Conservation (phyloP, 2,329 filamentous ascomycete genomes). For the Paramyrothecium sp. region DNA sequence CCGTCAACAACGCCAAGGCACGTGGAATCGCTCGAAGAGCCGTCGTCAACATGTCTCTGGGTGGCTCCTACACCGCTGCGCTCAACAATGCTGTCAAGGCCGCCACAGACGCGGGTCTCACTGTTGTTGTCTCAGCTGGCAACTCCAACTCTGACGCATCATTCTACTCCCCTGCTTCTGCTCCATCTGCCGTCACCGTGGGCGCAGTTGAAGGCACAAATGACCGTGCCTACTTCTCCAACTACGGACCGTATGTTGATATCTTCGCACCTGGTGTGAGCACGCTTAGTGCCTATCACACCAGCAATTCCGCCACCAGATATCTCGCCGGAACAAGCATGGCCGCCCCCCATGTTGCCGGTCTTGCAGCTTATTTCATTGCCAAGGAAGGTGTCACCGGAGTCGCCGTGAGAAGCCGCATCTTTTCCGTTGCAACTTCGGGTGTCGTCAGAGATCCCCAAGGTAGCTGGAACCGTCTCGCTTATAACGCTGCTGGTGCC, state of each 20-base stretch:
- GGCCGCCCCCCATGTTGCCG: constrained; percentile 59
- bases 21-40: neutral
- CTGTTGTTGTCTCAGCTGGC: neutral
- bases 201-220: neutral
- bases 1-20: constrained; percentile 25
- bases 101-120: neutral
- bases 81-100: neutral
- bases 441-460: neutral
- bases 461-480: neutral
- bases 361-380: constrained; percentile 62
- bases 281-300: neutral
- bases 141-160: neutral
- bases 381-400: constrained; percentile 7
- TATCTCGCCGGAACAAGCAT: constrained; percentile 13
- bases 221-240: neutral
- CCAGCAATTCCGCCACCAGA: neutral
- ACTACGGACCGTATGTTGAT: neutral
- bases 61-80: constrained; percentile 4
- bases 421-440: constrained; percentile 1
- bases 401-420: constrained; percentile 8
- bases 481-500: constrained; percentile 8
- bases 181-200: neutral
- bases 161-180: constrained; percentile 1
- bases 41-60: neutral
- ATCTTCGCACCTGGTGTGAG: constrained; percentile 1